These are phyloP conservation scores for Barbarea vulgaris DNA, from an alignment of 345 rosid species.

Conservation along the genomic window DNA sequence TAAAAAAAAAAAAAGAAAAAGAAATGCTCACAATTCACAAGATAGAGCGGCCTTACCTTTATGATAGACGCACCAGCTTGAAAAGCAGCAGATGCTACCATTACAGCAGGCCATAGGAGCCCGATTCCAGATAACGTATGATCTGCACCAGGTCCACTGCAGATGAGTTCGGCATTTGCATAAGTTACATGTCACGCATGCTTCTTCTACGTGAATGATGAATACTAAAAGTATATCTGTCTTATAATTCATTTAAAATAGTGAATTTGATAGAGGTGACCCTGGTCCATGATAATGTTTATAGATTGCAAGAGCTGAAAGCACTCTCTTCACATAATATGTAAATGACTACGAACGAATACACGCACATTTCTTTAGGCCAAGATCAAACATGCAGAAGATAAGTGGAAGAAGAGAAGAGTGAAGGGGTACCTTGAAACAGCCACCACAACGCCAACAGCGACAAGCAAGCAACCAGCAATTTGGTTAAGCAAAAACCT, in stretches of 20 bases:
- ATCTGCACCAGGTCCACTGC: conserved; percentile 75
- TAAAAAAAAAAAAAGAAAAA: too few species aligned
- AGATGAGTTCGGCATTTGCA: conserved; percentile 33
- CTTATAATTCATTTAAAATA: not conserved
- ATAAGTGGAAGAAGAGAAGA: not conserved
- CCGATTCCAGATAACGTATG: conserved; percentile 57
- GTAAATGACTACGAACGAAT: not conserved
- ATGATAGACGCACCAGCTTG: conserved; percentile 85
- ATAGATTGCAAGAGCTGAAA: not conserved
- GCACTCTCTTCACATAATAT: not conserved
- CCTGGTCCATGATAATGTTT: not conserved
- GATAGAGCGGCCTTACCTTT: conserved; percentile 53
- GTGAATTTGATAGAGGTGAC: not conserved
- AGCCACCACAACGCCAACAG: conserved; percentile 71
- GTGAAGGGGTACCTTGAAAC: conserved; percentile 60
- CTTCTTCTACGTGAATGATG: conserved; percentile 2
- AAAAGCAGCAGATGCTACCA: conserved; percentile 84
- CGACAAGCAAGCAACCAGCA: conserved; percentile 80
- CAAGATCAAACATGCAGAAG: not conserved
- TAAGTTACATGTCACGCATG: not conserved
- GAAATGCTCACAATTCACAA: conserved; percentile 14
- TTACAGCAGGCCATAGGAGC: conserved; percentile 68
- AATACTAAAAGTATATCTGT: not conserved
- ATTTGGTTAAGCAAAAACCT: conserved; percentile 65
- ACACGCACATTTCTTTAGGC: not conserved